Evolutionary conservation across 768 basidiomycete species (phyloP).

Genomic region (Podaxis mareebaensis): DNA sequence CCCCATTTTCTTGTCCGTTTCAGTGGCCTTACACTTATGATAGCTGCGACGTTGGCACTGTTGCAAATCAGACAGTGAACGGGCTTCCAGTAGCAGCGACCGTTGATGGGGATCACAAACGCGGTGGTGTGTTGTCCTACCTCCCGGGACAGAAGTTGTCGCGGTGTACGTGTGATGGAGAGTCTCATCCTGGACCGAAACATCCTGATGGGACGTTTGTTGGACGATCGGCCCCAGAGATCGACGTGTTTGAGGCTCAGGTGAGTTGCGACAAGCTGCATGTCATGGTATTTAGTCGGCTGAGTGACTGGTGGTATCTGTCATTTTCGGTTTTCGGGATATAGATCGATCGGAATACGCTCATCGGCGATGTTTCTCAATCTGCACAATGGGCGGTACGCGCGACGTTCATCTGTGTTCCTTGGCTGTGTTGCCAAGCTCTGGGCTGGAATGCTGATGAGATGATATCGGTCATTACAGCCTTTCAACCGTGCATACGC

Average conservation of each 20-base stretch:
- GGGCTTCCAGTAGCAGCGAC: slow-evolving; percentile 65
- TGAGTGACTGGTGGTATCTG: not conserved
- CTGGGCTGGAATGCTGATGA: too few relatives aligned
- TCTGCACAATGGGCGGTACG: slow-evolving; percentile 81
- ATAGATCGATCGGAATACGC: slow-evolving; percentile 47
- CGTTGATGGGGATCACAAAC: slow-evolving; percentile 53
- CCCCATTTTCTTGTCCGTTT: not conserved
- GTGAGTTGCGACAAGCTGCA: slow-evolving; percentile 25
- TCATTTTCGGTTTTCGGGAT: slow-evolving; percentile 5
- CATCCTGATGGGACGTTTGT: slow-evolving; percentile 74
- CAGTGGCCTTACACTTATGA: slow-evolving; percentile 88
- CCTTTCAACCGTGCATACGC: slow-evolving; percentile 77
- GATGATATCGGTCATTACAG: slow-evolving; percentile 28
- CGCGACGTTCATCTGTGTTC: slow-evolving; percentile 16
- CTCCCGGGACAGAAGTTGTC: slow-evolving; percentile 82
- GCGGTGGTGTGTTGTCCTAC: slow-evolving; percentile 57
- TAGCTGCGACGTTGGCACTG: slow-evolving; percentile 82
- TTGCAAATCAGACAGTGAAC: slow-evolving; percentile 77
- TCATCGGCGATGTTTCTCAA: slow-evolving; percentile 71
- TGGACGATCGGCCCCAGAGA: slow-evolving; percentile 85
- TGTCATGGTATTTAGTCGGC: not conserved
- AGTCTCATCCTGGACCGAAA: slow-evolving; percentile 82
- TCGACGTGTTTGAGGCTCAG: slow-evolving; percentile 89
- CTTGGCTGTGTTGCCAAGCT: not conserved
- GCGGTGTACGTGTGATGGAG: slow-evolving; percentile 82